Percentiles rank a stretch among this genome's conserved stretches.
Conservation (phyloP, 768 basidiomycete genomes). For the Kwoniella sp. region DNA sequence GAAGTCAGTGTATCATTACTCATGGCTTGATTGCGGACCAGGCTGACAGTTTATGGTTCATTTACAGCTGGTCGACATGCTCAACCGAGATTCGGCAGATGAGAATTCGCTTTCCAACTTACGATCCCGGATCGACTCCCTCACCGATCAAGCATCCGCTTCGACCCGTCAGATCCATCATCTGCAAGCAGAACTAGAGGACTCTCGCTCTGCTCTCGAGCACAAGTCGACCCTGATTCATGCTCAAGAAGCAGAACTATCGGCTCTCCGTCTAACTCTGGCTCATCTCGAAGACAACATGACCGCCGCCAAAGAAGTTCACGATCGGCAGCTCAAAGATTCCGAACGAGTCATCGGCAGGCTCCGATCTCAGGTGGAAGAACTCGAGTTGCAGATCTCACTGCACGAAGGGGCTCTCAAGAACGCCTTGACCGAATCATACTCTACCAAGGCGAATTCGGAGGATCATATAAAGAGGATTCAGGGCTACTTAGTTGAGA, state of each 20-base stretch:
- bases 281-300: conserved; percentile 17
- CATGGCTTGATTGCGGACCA: background rate
- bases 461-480: conserved; percentile 31
- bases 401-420: conserved; percentile 15
- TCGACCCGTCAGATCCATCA: background rate
- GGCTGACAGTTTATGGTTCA: background rate
- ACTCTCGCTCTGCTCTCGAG: conserved; percentile 3
- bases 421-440: conserved; percentile 24
- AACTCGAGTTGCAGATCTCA: conserved; percentile 17
- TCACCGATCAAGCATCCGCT: conserved; percentile 14
- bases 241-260: conserved; percentile 30
- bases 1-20: conserved; percentile 9
- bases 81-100: conserved; percentile 16
- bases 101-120: conserved; percentile 7
- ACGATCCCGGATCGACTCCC: background rate
- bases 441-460: conserved; percentile 26
- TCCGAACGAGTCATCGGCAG: conserved; percentile 12
- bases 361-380: conserved; percentile 13
- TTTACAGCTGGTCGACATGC: conserved; percentile 22
- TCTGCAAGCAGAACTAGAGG: conserved; percentile 22
- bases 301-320: background rate
- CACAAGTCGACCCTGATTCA: conserved; percentile 14
- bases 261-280: conserved; percentile 12
- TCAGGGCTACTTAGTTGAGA: conserved; percentile 32
- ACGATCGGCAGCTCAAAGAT: conserved; percentile 24